A percentile compares a stretch with the other conserved stretches of the same genome.
These are phyloP conservation scores for Sanguinoderma infundibulare DNA, from an alignment of 1,284 basidiomycete genomes.

Conservation along the genomic window DNA sequence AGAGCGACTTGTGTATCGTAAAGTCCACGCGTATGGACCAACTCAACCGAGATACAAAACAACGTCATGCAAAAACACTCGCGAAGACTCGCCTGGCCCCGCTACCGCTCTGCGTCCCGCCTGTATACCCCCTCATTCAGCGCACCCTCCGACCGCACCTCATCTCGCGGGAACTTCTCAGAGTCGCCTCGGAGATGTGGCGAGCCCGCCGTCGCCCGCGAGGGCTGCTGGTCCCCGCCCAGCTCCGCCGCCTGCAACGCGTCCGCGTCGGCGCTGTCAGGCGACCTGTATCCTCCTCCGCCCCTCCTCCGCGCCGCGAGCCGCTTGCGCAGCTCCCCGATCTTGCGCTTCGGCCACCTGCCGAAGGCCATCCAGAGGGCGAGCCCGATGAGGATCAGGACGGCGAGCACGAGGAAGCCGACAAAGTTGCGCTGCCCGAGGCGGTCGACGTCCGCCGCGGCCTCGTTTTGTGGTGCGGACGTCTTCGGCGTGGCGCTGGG, in stretches of 20 bases:
- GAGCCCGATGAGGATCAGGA: conserved; percentile 32
- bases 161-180: conserved; percentile 1
- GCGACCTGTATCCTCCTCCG: background rate
- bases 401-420: conserved; percentile 36
- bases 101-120: too few species aligned
- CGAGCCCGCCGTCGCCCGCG: background rate
- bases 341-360: conserved; percentile 28
- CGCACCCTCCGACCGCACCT: too few species aligned
- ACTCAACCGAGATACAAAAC: background rate
- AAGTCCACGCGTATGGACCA: background rate
- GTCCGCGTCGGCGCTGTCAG: background rate
- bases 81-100: too few species aligned
- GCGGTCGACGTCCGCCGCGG: conserved; percentile 11
- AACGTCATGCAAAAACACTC: background rate
- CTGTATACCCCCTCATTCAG: too few species aligned
- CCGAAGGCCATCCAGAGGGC: conserved; percentile 36
- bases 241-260: conserved; percentile 3
- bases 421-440: conserved; percentile 32
- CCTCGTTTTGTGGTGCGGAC: conserved; percentile 13
- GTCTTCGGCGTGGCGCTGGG: background rate
- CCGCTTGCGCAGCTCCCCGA: conserved; percentile 15
- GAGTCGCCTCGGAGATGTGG: too few species aligned
- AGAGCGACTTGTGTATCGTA: background rate
- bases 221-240: conserved; percentile 1
- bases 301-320: conserved; percentile 3